A percentile compares a stretch with the other conserved stretches of the same genome.
phyloP scores from a whole-genome alignment of 139 green algal species.

The Picocystis salinarum region DNA sequence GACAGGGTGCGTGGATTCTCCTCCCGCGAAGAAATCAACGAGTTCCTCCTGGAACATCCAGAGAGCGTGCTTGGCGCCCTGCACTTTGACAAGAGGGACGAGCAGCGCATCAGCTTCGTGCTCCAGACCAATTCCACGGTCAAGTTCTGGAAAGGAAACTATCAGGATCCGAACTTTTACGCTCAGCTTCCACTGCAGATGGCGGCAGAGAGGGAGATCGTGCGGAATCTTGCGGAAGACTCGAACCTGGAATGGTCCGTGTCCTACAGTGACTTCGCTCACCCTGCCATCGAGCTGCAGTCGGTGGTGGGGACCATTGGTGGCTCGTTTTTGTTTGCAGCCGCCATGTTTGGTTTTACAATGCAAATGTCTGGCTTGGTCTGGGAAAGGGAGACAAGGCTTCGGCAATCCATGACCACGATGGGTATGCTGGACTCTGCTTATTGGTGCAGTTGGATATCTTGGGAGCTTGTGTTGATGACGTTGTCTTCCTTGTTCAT shows the following conservation, averaged over 20 bases:
- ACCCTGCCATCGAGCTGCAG: constrained; percentile 42
- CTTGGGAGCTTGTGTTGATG: constrained; percentile 14
- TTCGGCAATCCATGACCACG: constrained; percentile 58
- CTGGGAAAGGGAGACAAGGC: constrained; percentile 36
- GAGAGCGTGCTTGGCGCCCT: background rate
- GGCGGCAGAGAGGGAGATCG: background rate
- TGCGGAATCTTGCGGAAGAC: background rate
- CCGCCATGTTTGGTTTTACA: constrained; percentile 81
- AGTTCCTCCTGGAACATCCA: background rate
- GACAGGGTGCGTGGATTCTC: background rate
- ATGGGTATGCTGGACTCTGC: constrained; percentile 70
- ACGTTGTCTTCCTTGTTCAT: constrained; percentile 35
- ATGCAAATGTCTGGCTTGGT: constrained; percentile 46
- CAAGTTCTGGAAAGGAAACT: background rate
- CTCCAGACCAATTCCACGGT: constrained; percentile 3
- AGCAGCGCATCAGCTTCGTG: background rate
- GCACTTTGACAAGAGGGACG: background rate
- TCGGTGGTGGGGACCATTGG: constrained; percentile 46
- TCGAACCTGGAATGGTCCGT: constrained; percentile 22
- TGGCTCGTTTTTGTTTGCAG: constrained; percentile 75
- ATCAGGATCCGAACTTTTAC: constrained; percentile 2
- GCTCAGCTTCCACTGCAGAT: constrained; percentile 1
- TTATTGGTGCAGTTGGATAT: constrained; percentile 74
- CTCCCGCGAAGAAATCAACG: background rate
- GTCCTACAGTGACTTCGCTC: constrained; percentile 37